phyloP scores from a whole-genome alignment of 2,329 filamentous ascomycete species.

The Penicillium sp. region DNA sequence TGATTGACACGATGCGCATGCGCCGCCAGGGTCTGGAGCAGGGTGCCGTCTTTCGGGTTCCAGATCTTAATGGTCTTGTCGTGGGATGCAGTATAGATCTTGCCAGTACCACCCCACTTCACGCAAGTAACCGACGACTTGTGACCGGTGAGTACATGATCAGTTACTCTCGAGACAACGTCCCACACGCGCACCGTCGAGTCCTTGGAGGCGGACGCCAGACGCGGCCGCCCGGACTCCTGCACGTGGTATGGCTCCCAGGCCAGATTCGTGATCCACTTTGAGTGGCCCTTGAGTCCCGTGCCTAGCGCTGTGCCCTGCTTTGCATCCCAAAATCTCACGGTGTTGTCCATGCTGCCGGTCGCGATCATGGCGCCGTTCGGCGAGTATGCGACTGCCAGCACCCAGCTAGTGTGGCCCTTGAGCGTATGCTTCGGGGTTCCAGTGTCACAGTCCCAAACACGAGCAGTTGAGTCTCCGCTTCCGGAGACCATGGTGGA shows the following conservation, averaged over 20 bases:
- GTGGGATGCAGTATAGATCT: constrained; percentile 80
- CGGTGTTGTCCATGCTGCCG: constrained; percentile 87
- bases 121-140: constrained; percentile 87
- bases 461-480: constrained; percentile 83
- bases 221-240: constrained; percentile 65
- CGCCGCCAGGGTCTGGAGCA: constrained; percentile 73
- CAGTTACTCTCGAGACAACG: constrained; percentile 70
- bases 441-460: constrained; percentile 94
- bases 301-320: constrained; percentile 72
- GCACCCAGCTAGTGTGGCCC: constrained; percentile 85
- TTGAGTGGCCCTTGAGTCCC: constrained; percentile 77
- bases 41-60: constrained; percentile 73
- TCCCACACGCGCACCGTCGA: constrained; percentile 85
- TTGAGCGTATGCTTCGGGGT: constrained; percentile 82
- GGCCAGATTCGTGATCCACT: constrained; percentile 81
- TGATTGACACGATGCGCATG: constrained; percentile 98
- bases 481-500: constrained; percentile 80
- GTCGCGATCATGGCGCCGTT: constrained; percentile 80
- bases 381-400: constrained; percentile 83
- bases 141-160: constrained; percentile 83
- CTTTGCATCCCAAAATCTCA: constrained; percentile 84
- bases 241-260: constrained; percentile 95
- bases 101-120: constrained; percentile 86
- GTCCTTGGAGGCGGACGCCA: constrained; percentile 89
- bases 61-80: constrained; percentile 93